These are phyloP conservation scores for Vigna unguiculata DNA, from an alignment of 306 rosid genomes.

Conservation along the genomic window DNA sequence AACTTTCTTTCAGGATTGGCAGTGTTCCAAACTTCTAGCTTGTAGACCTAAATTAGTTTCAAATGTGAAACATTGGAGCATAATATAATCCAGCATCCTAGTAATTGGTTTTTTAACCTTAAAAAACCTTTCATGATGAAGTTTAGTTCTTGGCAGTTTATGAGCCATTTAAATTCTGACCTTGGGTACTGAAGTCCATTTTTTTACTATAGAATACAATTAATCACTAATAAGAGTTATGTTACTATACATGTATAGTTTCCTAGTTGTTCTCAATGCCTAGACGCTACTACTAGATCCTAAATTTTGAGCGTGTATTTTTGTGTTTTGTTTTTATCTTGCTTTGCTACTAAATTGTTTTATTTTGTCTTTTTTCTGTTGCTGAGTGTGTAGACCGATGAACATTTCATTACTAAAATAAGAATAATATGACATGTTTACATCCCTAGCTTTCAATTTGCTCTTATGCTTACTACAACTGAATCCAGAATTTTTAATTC, in stretches of 20 bases:
- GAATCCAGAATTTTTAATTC: conserved; percentile 1
- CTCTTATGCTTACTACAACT: not conserved
- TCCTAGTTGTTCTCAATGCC: conserved; percentile 8
- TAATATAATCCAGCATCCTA: conserved; percentile 8
- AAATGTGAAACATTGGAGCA: conserved; percentile 11
- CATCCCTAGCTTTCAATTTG: conserved; percentile 28
- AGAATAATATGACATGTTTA: not conserved
- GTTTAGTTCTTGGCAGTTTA: conserved; percentile 22
- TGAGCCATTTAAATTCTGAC: not conserved
- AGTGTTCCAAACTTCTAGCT: not conserved
- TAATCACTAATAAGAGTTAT: not conserved
- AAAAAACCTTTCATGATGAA: not conserved
- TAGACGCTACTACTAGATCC: not conserved
- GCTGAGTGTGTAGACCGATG: not conserved
- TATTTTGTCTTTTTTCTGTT: not conserved
- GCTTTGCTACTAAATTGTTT: conserved; percentile 3
- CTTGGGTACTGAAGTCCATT: not conserved
- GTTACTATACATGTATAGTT: not conserved
- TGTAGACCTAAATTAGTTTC: conserved; percentile 1
- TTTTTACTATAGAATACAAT: not conserved
- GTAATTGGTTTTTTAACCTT: not conserved
- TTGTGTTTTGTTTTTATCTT: conserved; percentile 12
- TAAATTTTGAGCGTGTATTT: not conserved
- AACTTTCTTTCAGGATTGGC: conserved; percentile 14
- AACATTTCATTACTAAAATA: not conserved